phyloP scores from a whole-genome alignment of 768 basidiomycete genomes.

The Panus rudis region DNA sequence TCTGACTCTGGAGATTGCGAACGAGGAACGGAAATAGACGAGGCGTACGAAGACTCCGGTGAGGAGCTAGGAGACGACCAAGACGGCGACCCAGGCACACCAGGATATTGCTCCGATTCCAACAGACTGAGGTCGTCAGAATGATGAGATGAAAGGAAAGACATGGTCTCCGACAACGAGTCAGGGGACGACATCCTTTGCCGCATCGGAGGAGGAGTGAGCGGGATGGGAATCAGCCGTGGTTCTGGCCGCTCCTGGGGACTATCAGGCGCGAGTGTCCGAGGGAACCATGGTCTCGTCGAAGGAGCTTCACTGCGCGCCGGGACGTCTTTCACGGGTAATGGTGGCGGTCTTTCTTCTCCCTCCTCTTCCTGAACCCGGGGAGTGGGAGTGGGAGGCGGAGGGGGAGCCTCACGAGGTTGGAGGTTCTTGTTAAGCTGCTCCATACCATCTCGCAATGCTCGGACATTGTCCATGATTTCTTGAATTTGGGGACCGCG shows the following conservation, averaged over 20 bases:
- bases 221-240: slow-evolving; percentile 24
- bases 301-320: slow-evolving; percentile 3
- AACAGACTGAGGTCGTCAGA: slow-evolving; percentile 60
- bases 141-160: slow-evolving; percentile 56
- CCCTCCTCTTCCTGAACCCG: slow-evolving; percentile 5
- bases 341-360: slow-evolving; percentile 21
- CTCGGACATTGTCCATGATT: slow-evolving; percentile 58
- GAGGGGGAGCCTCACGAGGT: slow-evolving; percentile 10
- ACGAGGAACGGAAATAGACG: neutral
- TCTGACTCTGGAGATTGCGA: neutral
- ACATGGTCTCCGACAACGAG: slow-evolving; percentile 28
- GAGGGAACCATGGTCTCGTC: neutral
- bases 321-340: slow-evolving; percentile 14
- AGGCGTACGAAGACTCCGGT: slow-evolving; percentile 13
- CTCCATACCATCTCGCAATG: slow-evolving; percentile 62
- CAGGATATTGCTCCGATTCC: slow-evolving; percentile 29
- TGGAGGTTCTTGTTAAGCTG: slow-evolving; percentile 17
- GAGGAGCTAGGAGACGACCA: slow-evolving; percentile 25
- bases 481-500: slow-evolving; percentile 60
- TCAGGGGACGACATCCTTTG: slow-evolving; percentile 30
- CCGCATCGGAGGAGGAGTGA: slow-evolving; percentile 38
- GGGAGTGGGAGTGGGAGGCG: slow-evolving; percentile 6
- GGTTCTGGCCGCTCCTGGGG: slow-evolving; percentile 8
- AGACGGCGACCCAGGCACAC: slow-evolving; percentile 28
- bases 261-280: slow-evolving; percentile 1